Evolutionary conservation across 2,329 filamentous ascomycete species (phyloP).

Genomic region (Xylaria sp.): DNA sequence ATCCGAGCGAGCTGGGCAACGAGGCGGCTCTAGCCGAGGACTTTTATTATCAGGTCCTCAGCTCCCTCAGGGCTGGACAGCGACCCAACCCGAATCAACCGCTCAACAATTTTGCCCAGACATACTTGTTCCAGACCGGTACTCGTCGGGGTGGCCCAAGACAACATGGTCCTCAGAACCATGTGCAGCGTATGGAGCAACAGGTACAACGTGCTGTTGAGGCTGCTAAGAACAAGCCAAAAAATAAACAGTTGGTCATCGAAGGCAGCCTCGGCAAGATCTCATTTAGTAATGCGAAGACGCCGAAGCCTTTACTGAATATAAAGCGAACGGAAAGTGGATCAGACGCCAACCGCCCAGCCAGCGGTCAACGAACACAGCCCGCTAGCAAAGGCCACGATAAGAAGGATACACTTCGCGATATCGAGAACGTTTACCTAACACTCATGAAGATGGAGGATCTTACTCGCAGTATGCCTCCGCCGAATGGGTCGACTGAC

Average conservation of each 20-base stretch:
- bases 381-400: conserved; percentile 65
- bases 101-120: conserved; percentile 95
- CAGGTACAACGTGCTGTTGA: conserved; percentile 98
- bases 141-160: conserved; percentile 80
- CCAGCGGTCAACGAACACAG: conserved; percentile 57
- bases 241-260: conserved; percentile 96
- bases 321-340: conserved; percentile 86
- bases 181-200: conserved; percentile 99
- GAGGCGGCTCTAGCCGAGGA: conserved; percentile 89
- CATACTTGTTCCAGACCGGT: conserved; percentile 95
- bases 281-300: conserved; percentile 98
- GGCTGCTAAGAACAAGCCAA: conserved; percentile 95
- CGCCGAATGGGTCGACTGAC: conserved; percentile 71
- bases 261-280: conserved; percentile 98
- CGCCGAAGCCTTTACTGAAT: conserved; percentile 92
- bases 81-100: conserved; percentile 93
- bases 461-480: conserved; percentile 83
- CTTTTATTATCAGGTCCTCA: conserved; percentile 98
- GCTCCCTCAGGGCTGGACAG: conserved; percentile 89
- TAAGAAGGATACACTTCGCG: conserved; percentile 83
- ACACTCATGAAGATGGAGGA: conserved; percentile 95
- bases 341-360: conserved; percentile 66
- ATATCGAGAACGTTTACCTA: conserved; percentile 89
- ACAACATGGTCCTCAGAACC: conserved; percentile 89
- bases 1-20: conserved; percentile 80